A percentile compares a stretch with the other conserved stretches of the same genome.
phyloP scores from a whole-genome alignment of 164 flowering plant genomes.

The Euptelea pleiosperma region DNA sequence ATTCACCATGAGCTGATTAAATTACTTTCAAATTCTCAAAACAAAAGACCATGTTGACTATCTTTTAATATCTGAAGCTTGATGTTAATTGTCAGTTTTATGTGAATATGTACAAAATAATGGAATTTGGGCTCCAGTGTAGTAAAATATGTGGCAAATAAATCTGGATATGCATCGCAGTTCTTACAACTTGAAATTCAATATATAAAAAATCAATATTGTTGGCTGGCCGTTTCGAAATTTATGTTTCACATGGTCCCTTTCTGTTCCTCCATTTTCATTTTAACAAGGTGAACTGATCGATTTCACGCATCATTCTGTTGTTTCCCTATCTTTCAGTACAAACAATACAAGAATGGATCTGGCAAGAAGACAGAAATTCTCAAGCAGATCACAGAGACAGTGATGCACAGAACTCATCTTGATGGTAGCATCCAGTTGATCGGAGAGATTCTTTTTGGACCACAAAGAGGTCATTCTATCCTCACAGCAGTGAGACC shows the following conservation, averaged over 20 bases:
- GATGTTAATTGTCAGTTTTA: no score
- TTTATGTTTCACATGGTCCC: not conserved
- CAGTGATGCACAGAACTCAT: conserved; percentile 56
- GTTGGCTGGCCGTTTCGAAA: not conserved
- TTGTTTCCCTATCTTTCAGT: conserved; percentile 32
- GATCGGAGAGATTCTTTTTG: conserved; percentile 62
- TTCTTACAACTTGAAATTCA: no score
- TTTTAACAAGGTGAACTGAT: not conserved
- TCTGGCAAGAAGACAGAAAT: conserved; percentile 40
- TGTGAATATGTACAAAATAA: no score
- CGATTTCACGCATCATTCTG: not conserved
- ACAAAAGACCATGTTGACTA: no score
- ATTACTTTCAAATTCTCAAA: no score
- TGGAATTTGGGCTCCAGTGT: no score
- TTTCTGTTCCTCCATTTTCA: not conserved
- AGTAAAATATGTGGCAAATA: no score
- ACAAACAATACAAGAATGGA: conserved; percentile 34
- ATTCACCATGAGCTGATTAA: not conserved
- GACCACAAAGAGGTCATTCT: conserved; percentile 38
- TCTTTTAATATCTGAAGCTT: no score
- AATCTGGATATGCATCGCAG: no score
- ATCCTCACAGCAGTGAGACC: conserved; percentile 41
- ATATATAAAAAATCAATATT: not conserved
- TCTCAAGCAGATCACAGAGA: conserved; percentile 46
- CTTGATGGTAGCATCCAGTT: conserved; percentile 59